phyloP scores from a whole-genome alignment of 805 yeast species.

The Pichia gijzeniarum region DNA sequence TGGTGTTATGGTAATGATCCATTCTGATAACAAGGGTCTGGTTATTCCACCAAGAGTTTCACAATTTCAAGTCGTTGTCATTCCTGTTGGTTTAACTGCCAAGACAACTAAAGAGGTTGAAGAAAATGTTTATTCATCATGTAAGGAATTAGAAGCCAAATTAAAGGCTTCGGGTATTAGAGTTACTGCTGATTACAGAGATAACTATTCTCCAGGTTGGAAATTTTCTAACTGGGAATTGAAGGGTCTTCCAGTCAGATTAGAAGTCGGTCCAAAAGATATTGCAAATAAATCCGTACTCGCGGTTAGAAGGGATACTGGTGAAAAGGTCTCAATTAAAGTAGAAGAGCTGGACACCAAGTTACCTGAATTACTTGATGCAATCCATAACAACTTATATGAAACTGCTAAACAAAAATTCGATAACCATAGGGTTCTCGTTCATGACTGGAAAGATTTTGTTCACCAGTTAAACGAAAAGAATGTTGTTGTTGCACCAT shows the following conservation, averaged over 20 bases:
- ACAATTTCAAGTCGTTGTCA: conserved; percentile 81
- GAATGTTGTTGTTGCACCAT: conserved; percentile 88
- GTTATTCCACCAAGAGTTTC: conserved; percentile 98
- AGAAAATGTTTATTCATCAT: conserved; percentile 60
- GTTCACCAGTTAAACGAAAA: conserved; percentile 88
- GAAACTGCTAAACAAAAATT: conserved; percentile 73
- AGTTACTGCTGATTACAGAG: conserved; percentile 82
- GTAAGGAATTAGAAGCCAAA: conserved; percentile 58
- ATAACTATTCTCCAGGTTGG: conserved; percentile 97
- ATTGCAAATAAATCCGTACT: conserved; percentile 70
- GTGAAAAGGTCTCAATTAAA: conserved; percentile 63
- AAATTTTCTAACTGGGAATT: conserved; percentile 96
- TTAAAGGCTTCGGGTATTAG: conserved; percentile 62
- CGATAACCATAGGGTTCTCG: conserved; percentile 77
- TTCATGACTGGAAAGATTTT: conserved; percentile 84
- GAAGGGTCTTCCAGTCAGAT: conserved; percentile 89
- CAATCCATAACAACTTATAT: conserved; percentile 71
- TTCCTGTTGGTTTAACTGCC: conserved; percentile 92
- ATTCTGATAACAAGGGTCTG: conserved; percentile 96
- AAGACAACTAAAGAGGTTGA: conserved; percentile 77
- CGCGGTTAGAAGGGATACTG: conserved; percentile 90
- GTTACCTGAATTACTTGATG: conserved; percentile 72
- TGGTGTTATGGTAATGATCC: conserved; percentile 99
- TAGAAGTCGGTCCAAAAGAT: conserved; percentile 97
- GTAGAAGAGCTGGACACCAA: conserved; percentile 58